Conservation (phyloP, 805 yeast species). For the Millerozyma acaciae region DNA sequence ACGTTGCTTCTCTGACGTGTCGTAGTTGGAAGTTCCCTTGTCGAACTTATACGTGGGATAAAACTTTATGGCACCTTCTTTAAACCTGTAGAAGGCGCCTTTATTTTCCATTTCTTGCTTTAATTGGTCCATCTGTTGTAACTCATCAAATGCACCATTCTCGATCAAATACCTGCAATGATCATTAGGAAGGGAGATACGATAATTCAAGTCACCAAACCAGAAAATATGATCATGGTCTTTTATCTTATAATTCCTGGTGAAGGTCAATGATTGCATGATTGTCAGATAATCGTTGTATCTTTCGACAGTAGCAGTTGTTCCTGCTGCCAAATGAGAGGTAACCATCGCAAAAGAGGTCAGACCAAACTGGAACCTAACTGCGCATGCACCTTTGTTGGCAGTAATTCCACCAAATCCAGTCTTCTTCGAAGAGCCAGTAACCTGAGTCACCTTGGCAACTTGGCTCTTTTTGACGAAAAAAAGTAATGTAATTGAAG, state of each 20-base stretch:
- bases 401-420: conserved; percentile 97
- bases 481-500: conserved; percentile 61
- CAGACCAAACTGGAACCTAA: conserved; percentile 76
- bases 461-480: conserved; percentile 46
- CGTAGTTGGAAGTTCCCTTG: conserved; percentile 77
- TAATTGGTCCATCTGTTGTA: conserved; percentile 76
- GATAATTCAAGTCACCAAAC: conserved; percentile 91
- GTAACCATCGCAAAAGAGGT: conserved; percentile 82
- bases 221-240: conserved; percentile 85
- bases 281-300: conserved; percentile 79
- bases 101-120: conserved; percentile 62
- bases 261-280: conserved; percentile 69
- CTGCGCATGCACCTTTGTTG: conserved; percentile 94
- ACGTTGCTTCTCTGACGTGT: conserved; percentile 86
- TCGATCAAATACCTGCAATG: conserved; percentile 54
- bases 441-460: conserved; percentile 65
- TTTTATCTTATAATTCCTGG: conserved; percentile 63
- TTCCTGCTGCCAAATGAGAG: conserved; percentile 94
- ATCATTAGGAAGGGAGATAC: conserved; percentile 70
- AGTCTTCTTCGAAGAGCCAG: conserved; percentile 92
- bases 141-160: conserved; percentile 42
- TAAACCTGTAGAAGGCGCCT: conserved; percentile 76
- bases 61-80: conserved; percentile 75
- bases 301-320: conserved; percentile 74
- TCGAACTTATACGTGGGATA: conserved; percentile 95